Evolutionary conservation across 2,329 filamentous ascomycete species (phyloP).

Genomic region (Shiraia bambusicola): DNA sequence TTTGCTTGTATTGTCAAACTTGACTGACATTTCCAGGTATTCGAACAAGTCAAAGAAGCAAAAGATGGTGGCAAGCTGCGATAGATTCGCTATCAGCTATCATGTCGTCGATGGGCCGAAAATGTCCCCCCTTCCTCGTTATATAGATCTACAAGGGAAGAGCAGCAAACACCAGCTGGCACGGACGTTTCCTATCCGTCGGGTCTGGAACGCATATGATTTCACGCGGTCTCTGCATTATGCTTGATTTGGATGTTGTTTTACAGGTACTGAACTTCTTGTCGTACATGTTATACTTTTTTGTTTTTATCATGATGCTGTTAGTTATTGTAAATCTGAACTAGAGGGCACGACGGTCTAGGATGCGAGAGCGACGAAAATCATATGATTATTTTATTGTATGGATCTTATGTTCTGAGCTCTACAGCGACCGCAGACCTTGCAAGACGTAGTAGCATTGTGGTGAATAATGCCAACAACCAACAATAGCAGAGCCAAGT

Average conservation of each 20-base stretch:
- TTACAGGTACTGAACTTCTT: constrained; percentile 6
- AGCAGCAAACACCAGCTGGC: constrained; percentile 23
- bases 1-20: not conserved
- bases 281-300: constrained; percentile 7
- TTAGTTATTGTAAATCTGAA: no score
- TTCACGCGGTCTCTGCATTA: constrained; percentile 16
- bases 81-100: constrained; percentile 21
- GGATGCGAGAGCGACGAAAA: not conserved
- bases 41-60: constrained; percentile 84
- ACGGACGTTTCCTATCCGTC: constrained; percentile 24
- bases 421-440: not conserved
- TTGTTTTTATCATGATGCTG: not conserved
- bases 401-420: not conserved
- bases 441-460: not conserved
- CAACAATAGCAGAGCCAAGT: not conserved
- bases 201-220: constrained; percentile 27
- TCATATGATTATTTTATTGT: not conserved
- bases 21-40: constrained; percentile 63
- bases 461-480: not conserved
- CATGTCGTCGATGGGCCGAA: constrained; percentile 1
- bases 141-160: constrained; percentile 29
- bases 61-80: constrained; percentile 48
- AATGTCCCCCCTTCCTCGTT: constrained; percentile 5
- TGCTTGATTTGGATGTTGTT: constrained; percentile 13
- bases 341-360: not conserved